Evolutionary conservation across 768 basidiomycete genomes (phyloP).

Genomic region (Amanita brunnescens): DNA sequence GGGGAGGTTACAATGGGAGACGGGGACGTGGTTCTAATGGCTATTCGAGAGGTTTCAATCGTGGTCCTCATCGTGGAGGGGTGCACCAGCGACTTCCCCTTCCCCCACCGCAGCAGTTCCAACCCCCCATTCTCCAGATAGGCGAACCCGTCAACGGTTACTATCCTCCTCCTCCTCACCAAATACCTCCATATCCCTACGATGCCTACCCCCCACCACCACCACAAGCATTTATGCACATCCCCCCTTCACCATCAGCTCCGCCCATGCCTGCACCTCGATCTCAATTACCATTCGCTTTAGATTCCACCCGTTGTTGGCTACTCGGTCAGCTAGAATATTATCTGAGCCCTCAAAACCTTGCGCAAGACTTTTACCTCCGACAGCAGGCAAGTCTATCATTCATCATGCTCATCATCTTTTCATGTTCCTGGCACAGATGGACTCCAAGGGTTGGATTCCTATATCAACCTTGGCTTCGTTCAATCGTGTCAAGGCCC

Average conservation of each 20-base stretch:
- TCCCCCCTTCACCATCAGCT: constrained; percentile 17
- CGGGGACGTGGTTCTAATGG: constrained; percentile 21
- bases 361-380: constrained; percentile 81
- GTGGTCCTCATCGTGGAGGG: constrained; percentile 25
- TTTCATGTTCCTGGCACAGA: constrained; percentile 36
- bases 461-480: constrained; percentile 72
- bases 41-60: constrained; percentile 27
- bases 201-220: constrained; percentile 13
- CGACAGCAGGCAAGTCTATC: constrained; percentile 55
- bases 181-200: constrained; percentile 9
- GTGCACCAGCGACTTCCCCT: constrained; percentile 21
- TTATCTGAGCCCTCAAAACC: constrained; percentile 84
- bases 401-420: constrained; percentile 4
- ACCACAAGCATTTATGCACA: constrained; percentile 16
- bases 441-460: constrained; percentile 88
- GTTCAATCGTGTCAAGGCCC: constrained; percentile 72
- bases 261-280: constrained; percentile 39
- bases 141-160: constrained; percentile 13
- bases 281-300: constrained; percentile 38
- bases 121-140: constrained; percentile 10
- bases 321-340: constrained; percentile 85
- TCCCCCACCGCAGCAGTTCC: constrained; percentile 25
- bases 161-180: constrained; percentile 8
- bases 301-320: constrained; percentile 60
- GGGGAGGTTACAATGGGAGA: constrained; percentile 19